phyloP scores from a whole-genome alignment of 495 filamentous ascomycete species.

The Sphaerosporella brunnea region DNA sequence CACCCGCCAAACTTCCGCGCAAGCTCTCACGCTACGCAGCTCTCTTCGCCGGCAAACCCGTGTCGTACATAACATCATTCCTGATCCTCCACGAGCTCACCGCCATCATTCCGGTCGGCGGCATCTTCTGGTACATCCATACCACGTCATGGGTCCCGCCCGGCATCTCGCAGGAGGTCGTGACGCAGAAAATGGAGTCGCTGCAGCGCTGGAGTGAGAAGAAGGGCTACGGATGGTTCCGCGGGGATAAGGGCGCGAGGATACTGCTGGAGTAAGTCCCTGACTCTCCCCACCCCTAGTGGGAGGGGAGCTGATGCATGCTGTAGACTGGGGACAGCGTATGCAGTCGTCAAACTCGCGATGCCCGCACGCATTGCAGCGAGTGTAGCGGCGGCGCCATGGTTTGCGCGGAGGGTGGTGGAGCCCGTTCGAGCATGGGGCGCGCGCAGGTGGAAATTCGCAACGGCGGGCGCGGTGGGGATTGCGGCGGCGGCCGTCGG shows the following conservation, averaged over 20 bases:
- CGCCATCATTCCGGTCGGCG: slow-evolving; percentile 61
- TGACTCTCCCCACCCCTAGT: too few relatives aligned
- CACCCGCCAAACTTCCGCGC: slow-evolving; percentile 28
- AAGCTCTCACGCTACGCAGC: slow-evolving; percentile 48
- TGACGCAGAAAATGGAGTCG: slow-evolving; percentile 15
- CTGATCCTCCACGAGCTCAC: slow-evolving; percentile 83
- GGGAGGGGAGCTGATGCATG: too few relatives aligned
- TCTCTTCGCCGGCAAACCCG: slow-evolving; percentile 52
- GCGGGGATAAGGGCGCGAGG: slow-evolving; percentile 17
- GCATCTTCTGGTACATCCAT: slow-evolving; percentile 60
- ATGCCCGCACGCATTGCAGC: slow-evolving; percentile 54
- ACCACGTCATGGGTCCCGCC: slow-evolving; percentile 31
- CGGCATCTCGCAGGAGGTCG: slow-evolving; percentile 12
- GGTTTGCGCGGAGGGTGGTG: slow-evolving; percentile 60
- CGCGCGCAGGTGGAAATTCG: background rate
- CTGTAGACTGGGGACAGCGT: slow-evolving; percentile 65
- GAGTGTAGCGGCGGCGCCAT: slow-evolving; percentile 81
- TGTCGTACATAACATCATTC: slow-evolving; percentile 72
- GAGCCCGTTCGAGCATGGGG: slow-evolving; percentile 28
- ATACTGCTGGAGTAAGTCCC: slow-evolving; percentile 28
- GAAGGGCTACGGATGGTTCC: slow-evolving; percentile 14
- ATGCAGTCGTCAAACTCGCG: slow-evolving; percentile 68
- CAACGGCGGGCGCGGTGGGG: background rate
- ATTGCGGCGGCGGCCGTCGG: background rate
- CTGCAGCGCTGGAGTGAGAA: slow-evolving; percentile 7